phyloP scores from a whole-genome alignment of 495 filamentous ascomycete species.

The Penicillium desertorum region DNA sequence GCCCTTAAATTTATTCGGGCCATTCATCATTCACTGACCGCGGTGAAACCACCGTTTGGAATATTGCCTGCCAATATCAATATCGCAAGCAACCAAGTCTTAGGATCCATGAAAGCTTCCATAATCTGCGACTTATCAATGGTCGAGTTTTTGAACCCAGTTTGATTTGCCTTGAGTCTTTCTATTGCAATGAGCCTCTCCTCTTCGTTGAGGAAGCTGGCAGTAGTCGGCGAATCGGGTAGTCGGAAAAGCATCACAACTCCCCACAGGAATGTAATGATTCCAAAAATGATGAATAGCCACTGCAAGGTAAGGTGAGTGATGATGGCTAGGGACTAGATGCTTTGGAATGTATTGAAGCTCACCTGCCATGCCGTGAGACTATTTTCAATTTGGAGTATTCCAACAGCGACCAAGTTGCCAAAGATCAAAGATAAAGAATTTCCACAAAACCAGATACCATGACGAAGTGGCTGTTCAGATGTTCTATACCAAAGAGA shows the following conservation, averaged over 20 bases:
- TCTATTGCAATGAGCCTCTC: conserved; percentile 51
- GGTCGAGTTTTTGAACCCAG: conserved; percentile 54
- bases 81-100: conserved; percentile 32
- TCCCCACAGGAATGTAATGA: conserved; percentile 37
- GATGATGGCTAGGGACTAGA: neutral
- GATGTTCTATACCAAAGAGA: conserved; percentile 45
- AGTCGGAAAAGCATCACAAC: conserved; percentile 42
- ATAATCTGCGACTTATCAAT: conserved; percentile 51
- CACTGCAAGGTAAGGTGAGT: conserved; percentile 9
- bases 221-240: conserved; percentile 48
- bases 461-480: conserved; percentile 53
- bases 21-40: conserved; percentile 16
- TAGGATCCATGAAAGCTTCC: conserved; percentile 45
- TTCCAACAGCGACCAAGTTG: conserved; percentile 25
- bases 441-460: conserved; percentile 48
- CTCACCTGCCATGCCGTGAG: conserved; percentile 27
- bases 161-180: conserved; percentile 51
- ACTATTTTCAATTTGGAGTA: conserved; percentile 22
- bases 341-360: neutral
- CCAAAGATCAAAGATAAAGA: conserved; percentile 27
- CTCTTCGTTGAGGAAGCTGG: conserved; percentile 42
- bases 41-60: conserved; percentile 37
- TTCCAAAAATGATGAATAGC: conserved; percentile 30
- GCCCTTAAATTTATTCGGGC: neutral
- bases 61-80: conserved; percentile 25